Evolutionary conservation across 805 yeast genomes (phyloP), one percentile per base, ranked within the genome.

Genomic region (Wickerhamomyces mucosus): DNA sequence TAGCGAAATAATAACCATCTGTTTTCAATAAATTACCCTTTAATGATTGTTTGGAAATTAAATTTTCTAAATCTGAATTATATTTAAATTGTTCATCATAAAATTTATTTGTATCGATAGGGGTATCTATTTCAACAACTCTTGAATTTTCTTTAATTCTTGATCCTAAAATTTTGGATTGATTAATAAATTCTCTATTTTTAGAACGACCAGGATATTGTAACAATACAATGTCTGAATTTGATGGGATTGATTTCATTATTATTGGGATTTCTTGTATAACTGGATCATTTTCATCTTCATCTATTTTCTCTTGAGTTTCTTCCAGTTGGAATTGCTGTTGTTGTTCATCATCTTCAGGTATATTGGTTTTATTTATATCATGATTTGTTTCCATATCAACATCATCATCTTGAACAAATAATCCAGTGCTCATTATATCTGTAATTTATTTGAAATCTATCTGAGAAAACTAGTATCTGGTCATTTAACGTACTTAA

Each of bases 111-210:
- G 83, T 79, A 32, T 79, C 79, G 31, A 84, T 56, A 11, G 95
- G 94, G 6, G 82, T 60, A 38, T 79, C 83, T 22, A 88, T 67
- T 50, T 84, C 94, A 38, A 92, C 58, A 10, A 75, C 63, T 3
- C 74, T 70, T 2, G 84, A 65, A 18, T 66, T 59, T 2, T 70
- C 70, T 47, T 86, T 89, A 37, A 80, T 52, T 26, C 78, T 55
- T 1, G 76, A 34, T 17, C 39, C 38, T 61, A 13, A 56, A 56
- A 37, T 60, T 36, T 59, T 59, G 21, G 48, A 51, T 2, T 47
- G 46, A 4, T 51, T 55, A 3, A 51, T 45, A 24, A 65, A 59
- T 0, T 69, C 60, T 31, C 69, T 56, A 6, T 43, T 48, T 27
- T 58, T 56, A 8, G 75, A 63, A 28, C 79, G 59, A 5, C 79